Conservation (phyloP, 305 asterid genomes). For the Fraxinus sp. region DNA sequence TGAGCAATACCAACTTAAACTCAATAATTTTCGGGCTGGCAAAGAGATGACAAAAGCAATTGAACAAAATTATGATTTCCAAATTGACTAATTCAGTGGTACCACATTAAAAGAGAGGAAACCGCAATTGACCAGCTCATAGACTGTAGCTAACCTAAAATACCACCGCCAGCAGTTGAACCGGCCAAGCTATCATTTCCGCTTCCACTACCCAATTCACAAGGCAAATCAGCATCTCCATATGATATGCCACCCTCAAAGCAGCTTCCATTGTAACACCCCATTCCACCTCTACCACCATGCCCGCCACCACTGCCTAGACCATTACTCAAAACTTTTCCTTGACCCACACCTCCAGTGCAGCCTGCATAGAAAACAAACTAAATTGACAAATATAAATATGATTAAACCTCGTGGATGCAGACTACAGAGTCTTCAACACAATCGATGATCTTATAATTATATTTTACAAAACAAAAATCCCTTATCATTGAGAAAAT, state of each 20-base stretch:
- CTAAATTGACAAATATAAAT: conserved; percentile 17
- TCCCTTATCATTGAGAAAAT: neutral
- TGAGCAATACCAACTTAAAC: neutral
- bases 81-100: conserved; percentile 5
- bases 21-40: neutral
- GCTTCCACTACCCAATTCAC: conserved; percentile 98
- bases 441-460: neutral
- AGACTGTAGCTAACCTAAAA: conserved; percentile 61
- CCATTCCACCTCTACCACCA: conserved; percentile 96
- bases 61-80: conserved; percentile 2
- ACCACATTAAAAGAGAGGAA: neutral
- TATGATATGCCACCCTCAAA: conserved; percentile 77
- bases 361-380: conserved; percentile 68
- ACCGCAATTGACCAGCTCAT: conserved; percentile 13
- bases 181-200: conserved; percentile 80
- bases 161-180: conserved; percentile 91
- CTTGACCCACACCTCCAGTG: conserved; percentile 86
- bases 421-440: conserved; percentile 6
- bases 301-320: conserved; percentile 96
- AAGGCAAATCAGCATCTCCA: conserved; percentile 82
- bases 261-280: conserved; percentile 70
- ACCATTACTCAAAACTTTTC: conserved; percentile 57
- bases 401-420: conserved; percentile 1
- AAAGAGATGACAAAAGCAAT: neutral
- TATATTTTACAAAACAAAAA: neutral